Base-by-base conservation (phyloP, 2,329 filamentous ascomycete species). In the Aspergillus clavatus region DNA sequence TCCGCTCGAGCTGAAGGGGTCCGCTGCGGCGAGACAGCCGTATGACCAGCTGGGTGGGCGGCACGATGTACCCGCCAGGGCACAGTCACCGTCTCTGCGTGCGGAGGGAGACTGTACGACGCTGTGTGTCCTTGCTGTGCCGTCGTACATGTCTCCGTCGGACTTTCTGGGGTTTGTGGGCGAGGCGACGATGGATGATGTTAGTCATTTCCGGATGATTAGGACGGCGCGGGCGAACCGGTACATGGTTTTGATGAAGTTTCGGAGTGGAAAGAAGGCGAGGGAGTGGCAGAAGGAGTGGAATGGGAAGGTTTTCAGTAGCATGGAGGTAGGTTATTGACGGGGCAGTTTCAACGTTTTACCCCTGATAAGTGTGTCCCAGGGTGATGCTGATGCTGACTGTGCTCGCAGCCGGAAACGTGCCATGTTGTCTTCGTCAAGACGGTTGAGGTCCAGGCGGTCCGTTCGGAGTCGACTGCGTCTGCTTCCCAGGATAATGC, bases 191-290 rank as follows among this genome's bases (percentile, higher is more conserved):
- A 81, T 87, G 63, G 81, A 86, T 46, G 80, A 90, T 48, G 88
- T 98, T 47, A 93, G 86, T 57, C 93, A 98, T 71, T 95, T 95
- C 63, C 79, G 93, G 42, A 89, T 98, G 81, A 87, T 98, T 45
- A 84, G 89, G 75, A 97, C 93, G 1, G 86, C 85, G 43, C 79
- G 84, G 52, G 84, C 89, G 66, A 96, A 94, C 67, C 82, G 90
- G 50, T 97, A 97, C 71, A 86, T 98, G 76, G 91, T 95, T 21
- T 75, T 98, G 50, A 86, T 98, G 80, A 96, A 95, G 70, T 96
- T 97, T 63, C 80, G 88, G 38, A 83, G 86, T 53, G 79, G 80
- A 23, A 80, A 79, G 58, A 81, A 81, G 51, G 93, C 93, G 11
- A 82, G 77, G 57, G 78, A 82, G 41, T 98, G 91, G 85, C 84